Evolutionary conservation across 2,329 filamentous ascomycete genomes (phyloP).

Genomic region (Ambrosiella beaveri): DNA sequence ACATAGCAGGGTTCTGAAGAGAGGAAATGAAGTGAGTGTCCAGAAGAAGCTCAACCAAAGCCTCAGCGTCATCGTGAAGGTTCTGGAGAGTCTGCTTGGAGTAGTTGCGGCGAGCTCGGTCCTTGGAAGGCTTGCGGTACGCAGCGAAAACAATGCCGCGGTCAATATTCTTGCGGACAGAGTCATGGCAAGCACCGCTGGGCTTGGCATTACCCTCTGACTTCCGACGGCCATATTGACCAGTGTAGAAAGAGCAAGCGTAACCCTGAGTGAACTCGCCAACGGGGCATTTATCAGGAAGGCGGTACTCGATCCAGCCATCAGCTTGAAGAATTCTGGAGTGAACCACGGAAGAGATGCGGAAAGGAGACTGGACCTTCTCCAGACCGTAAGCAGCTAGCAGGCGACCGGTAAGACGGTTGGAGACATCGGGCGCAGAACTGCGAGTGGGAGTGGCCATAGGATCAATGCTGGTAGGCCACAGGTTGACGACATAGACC

Average conservation of each 20-base stretch:
- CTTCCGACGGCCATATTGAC: slow-evolving; percentile 19
- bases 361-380: slow-evolving; percentile 33
- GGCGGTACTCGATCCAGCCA: slow-evolving; percentile 37
- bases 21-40: slow-evolving; percentile 27
- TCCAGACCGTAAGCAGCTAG: slow-evolving; percentile 38
- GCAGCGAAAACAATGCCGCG: slow-evolving; percentile 40
- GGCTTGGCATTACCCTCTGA: slow-evolving; percentile 14
- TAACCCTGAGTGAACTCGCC: slow-evolving; percentile 35
- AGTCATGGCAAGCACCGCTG: background rate
- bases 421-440: slow-evolving; percentile 1
- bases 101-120: slow-evolving; percentile 20
- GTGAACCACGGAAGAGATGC: slow-evolving; percentile 33
- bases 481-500: slow-evolving; percentile 41
- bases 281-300: slow-evolving; percentile 21
- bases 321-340: slow-evolving; percentile 30
- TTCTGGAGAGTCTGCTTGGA: slow-evolving; percentile 27
- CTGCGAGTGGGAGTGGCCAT: slow-evolving; percentile 6
- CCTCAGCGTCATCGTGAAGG: slow-evolving; percentile 32
- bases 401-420: slow-evolving; percentile 29
- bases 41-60: slow-evolving; percentile 34
- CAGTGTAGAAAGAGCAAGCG: slow-evolving; percentile 35
- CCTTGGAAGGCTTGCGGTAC: slow-evolving; percentile 29
- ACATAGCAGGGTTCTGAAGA: slow-evolving; percentile 15
- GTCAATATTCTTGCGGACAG: slow-evolving; percentile 20
- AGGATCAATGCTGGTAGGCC: slow-evolving; percentile 24